Evolutionary conservation across 768 basidiomycete genomes (phyloP), one percentile per base, ranked within the genome.

Genomic region (Terana coerulea): DNA sequence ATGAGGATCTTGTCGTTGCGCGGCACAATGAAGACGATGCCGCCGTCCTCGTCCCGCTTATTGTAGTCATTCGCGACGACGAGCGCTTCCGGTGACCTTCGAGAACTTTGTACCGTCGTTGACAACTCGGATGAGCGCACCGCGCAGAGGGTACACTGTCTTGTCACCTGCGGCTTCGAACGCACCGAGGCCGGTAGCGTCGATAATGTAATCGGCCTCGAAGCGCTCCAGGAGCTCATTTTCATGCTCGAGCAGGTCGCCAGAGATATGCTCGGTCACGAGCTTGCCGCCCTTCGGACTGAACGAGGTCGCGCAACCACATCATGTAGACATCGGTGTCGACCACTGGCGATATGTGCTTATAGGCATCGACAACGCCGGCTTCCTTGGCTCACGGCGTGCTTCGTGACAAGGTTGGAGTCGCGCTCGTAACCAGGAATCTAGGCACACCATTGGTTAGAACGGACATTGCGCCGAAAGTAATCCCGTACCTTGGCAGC

Each of bases 21-120:
- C 17, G 54, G 58, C 5, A 59, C 58, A 41, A 59, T 56, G 52
- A 56, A 59, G 39, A 59, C 55, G 69, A 72, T 25, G 67, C 69
- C 66, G 44, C 60, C 64, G 9, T 61, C 64, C 3, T 62, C 64
- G 33, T 62, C 58, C 2, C 62, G 56, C 41, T 59, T 56, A 3
- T 40, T 52, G 28, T 67, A 68, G 47, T 69, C 66, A 19, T 67
- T 62, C 3, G 68, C 65, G 28, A 71, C 63, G n/a, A 63, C 63
- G 7, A 70, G 58, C 22, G 69, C 68, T 49, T 67, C 61, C n/a
- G 4, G 52, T 63, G 35, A 72, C 64, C 43, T 61, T 65, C 25
- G 68, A 69, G 60, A 71, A 72, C 37, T 62, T 60, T 19, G 52
- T 61, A 9, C 72, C 72, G 24, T 68, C 64, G 54, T 69, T 71